Evolutionary conservation across 768 basidiomycete genomes (phyloP), one percentile per base, ranked within the genome.

Genomic region (Lactifluus echinatus): DNA sequence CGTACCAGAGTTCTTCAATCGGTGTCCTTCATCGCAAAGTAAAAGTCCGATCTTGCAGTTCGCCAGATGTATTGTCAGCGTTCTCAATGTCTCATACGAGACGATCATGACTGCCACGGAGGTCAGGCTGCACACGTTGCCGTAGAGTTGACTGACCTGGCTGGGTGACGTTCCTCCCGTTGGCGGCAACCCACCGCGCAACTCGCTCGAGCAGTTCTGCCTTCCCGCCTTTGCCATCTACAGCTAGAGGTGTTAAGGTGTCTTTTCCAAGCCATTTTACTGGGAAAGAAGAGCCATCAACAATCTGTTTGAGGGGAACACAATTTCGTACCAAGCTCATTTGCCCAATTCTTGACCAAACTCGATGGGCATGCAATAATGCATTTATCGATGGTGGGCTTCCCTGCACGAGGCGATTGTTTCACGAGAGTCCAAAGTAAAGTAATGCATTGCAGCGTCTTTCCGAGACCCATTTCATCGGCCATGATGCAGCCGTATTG

Each of bases 401-500:
- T 96, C 28, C 87, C 83, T 0, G 93, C 75, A 50, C 85, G 82
- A 0, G 96, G 93, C 0, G 96, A 97, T 66, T 99, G 96, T 70
- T 93, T 96, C 49, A 98, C 73, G 12, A 98, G 71, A 0, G 95
- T 97, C 93, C 94, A 98, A 56, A 99, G 71, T 19, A 99, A 79
- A 2, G 95, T 79, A 60, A 99, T 97, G 68, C 96, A 98, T 68
- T 99, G 96, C 15, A 99, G 77, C 15, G 94, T 95, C 71, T 96
- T 94, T 17, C 92, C 95, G 14, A 98, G 81, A 65, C 95, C 95
- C 95, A 99, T 99, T 71, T 95, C 95, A 66, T 99, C 95, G 1
- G 95, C 95, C 95, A 99, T 97, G 70, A 99, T 99, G 67, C 95
- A 98, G 0, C 90, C 91, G 59, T 84, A 87, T 60, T 95, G 92